Base-by-base conservation (phyloP, 345 rosid species). In the Populus tremula region DNA sequence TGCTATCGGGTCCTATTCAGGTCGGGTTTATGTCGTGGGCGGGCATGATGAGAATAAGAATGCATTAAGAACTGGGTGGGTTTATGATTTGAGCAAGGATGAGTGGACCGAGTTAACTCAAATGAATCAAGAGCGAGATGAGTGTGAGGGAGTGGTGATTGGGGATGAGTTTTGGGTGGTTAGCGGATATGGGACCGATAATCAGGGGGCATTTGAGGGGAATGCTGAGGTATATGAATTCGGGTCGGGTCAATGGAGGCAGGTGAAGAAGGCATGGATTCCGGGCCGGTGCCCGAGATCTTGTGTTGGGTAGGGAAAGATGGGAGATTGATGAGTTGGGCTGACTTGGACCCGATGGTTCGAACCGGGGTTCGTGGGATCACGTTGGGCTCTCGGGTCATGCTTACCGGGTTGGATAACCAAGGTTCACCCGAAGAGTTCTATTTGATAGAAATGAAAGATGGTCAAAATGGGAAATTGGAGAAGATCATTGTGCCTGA, bases 21-120 rank as follows among this genome's bases (percentile, higher is more conserved):
- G 83, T 8, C 81, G 78, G 70, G 83, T 89, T 2, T 73, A 53
- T 25, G 78, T 89, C 2, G 94, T 91, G 0, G 92, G 96, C 1
- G 94, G 97, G 36, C 97, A 90, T 69, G 94, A 92, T 25, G 88
- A 86, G 87, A 82, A 83, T 83, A 92, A 92, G 84, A 92, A 87
- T 80, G 90, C 96, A 9, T 54, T 88, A 82, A 85, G 65, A 20
- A 76, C 87, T 1, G 90, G 88, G 31, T 88, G 92, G 92, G 89
- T 80, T 12, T 92, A 90, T 47, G 91, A 89, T 69, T 73, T 87
- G 83, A 77, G 76, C 67, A 49, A 35, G 16, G 88, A 90, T 71
- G 88, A 86, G 85, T 90, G 96, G 96, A 75, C 35, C 1, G 90
- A 87, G 88, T 38, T 92, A 82, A 23, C 82, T 1, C 77, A 20